phyloP scores from a whole-genome alignment of 2,329 filamentous ascomycete species.

The Aspergillus floridensis region DNA sequence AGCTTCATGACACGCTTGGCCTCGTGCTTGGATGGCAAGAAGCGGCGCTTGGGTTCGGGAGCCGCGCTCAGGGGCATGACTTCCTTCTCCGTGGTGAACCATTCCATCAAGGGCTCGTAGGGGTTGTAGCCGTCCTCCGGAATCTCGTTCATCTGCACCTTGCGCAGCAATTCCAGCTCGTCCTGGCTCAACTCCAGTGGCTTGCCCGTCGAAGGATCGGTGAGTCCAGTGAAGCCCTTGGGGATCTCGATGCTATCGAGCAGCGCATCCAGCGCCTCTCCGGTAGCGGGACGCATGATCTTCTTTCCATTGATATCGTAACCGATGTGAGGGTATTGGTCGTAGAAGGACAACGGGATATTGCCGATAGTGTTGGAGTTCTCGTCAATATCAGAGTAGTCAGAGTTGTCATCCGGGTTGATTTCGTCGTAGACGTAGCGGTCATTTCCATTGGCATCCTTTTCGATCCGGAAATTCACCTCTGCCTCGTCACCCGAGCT shows the following conservation, averaged over 20 bases:
- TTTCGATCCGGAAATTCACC: slow-evolving; percentile 61
- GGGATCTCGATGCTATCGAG: slow-evolving; percentile 95
- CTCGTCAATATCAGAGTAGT: slow-evolving; percentile 80
- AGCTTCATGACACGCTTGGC: slow-evolving; percentile 96
- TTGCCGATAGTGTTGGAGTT: slow-evolving; percentile 89
- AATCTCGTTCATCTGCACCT: slow-evolving; percentile 84
- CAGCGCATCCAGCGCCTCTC: slow-evolving; percentile 87
- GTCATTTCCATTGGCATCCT: slow-evolving; percentile 84
- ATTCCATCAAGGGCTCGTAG: slow-evolving; percentile 91
- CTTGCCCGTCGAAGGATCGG: slow-evolving; percentile 90
- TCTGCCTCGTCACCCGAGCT: slow-evolving; percentile 37
- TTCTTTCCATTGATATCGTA: slow-evolving; percentile 99
- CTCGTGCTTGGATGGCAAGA: slow-evolving; percentile 95
- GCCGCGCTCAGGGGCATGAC: slow-evolving; percentile 93
- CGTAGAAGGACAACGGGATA: slow-evolving; percentile 92
- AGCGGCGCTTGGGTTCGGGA: slow-evolving; percentile 92
- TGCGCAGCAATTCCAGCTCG: slow-evolving; percentile 82
- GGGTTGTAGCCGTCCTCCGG: slow-evolving; percentile 87
- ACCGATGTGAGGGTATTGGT: slow-evolving; percentile 95
- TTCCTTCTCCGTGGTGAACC: slow-evolving; percentile 86
- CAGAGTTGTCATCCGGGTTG: slow-evolving; percentile 91
- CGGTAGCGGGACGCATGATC: slow-evolving; percentile 92
- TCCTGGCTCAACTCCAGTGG: slow-evolving; percentile 82
- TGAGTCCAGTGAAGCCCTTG: slow-evolving; percentile 95
- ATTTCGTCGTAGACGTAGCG: slow-evolving; percentile 94